Evolutionary conservation across 441 rosid genomes (phyloP).

Genomic region (Sinapis alba): DNA sequence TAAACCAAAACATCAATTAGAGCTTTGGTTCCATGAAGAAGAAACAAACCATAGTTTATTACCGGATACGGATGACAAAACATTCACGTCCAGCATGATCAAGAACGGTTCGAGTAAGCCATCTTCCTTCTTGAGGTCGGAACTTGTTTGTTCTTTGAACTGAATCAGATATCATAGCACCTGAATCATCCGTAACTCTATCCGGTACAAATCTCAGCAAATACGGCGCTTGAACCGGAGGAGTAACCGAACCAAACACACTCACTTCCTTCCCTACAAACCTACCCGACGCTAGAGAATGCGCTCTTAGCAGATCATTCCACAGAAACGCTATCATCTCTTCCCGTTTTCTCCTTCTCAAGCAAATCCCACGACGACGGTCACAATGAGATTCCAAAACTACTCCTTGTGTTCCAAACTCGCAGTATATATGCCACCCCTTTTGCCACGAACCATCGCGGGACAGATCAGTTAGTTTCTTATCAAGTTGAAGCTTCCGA

Average conservation of each 20-base stretch:
- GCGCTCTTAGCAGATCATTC: conserved; percentile 79
- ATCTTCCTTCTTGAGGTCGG: conserved; percentile 86
- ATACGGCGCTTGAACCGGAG: conserved; percentile 87
- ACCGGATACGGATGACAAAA: conserved; percentile 80
- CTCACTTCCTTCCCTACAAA: conserved; percentile 49
- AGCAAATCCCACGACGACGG: conserved; percentile 46
- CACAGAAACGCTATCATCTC: conserved; percentile 51
- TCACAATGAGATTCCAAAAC: conserved; percentile 58
- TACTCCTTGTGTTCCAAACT: conserved; percentile 78
- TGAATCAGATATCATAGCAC: conserved; percentile 90
- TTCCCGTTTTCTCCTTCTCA: conserved; percentile 49
- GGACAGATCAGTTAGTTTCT: conserved; percentile 45
- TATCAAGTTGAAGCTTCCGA: conserved; percentile 64
- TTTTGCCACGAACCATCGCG: conserved; percentile 60
- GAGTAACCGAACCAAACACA: conserved; percentile 69
- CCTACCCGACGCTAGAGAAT: conserved; percentile 56
- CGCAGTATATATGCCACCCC: conserved; percentile 71
- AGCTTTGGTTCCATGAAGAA: neutral
- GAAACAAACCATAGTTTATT: neutral
- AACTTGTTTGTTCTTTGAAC: conserved; percentile 65
- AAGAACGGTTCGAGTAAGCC: conserved; percentile 92
- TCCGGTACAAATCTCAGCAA: conserved; percentile 89
- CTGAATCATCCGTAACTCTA: conserved; percentile 85
- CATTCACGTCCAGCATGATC: conserved; percentile 90
- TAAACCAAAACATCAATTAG: conserved; percentile 23